A percentile compares a stretch with the other conserved stretches of the same genome.
Evolutionary conservation across 768 basidiomycete genomes (phyloP).

Genomic region (Kwoniella mangroviensis): DNA sequence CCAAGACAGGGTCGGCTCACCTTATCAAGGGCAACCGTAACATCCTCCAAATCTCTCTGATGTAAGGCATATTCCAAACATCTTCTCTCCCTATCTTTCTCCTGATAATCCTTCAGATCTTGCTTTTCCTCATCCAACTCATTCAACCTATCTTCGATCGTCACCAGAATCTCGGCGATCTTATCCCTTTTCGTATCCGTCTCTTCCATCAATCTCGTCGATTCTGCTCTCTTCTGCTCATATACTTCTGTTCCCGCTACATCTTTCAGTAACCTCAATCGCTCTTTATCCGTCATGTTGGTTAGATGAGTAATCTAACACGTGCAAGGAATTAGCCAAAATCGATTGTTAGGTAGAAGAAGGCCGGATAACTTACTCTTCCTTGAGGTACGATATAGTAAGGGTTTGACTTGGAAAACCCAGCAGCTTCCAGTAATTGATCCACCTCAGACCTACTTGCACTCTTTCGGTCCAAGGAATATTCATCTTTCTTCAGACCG

Average conservation of each 20-base stretch:
- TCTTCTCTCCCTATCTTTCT: constrained; percentile 87
- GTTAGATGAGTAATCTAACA: constrained; percentile 88
- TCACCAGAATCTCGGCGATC: constrained; percentile 84
- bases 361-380: constrained; percentile 65
- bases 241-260: constrained; percentile 98
- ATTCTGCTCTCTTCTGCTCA: constrained; percentile 89
- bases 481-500: constrained; percentile 97
- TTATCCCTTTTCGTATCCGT: constrained; percentile 91
- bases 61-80: constrained; percentile 95
- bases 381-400: constrained; percentile 99
- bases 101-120: constrained; percentile 92
- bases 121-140: constrained; percentile 99
- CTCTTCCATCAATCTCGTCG: constrained; percentile 94
- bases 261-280: constrained; percentile 92
- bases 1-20: constrained; percentile 60
- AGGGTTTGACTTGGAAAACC: constrained; percentile 97
- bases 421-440: constrained; percentile 94
- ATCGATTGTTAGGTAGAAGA: background rate
- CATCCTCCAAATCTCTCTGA: constrained; percentile 87
- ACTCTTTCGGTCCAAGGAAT: constrained; percentile 93
- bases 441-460: constrained; percentile 96
- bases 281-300: constrained; percentile 94
- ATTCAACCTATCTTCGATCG: constrained; percentile 83
- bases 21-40: constrained; percentile 79
- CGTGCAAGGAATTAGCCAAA: constrained; percentile 14